Base-by-base conservation (phyloP, 179 eudicot species). In the Carnegiea gigantea region DNA sequence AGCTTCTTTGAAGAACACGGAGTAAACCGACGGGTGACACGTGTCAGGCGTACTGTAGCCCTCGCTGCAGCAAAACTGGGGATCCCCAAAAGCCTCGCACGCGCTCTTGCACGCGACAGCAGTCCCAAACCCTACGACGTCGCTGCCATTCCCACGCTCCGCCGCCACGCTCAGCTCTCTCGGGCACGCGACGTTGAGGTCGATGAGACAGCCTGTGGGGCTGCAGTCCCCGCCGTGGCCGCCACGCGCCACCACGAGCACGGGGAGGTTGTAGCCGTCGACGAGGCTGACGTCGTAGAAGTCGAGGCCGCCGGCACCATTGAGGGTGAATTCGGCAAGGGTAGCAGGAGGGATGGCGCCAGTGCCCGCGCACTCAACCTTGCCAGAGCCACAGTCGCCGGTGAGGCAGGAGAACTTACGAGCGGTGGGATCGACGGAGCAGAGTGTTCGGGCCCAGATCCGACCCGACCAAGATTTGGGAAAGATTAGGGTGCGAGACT, bases 341-440 rank as follows among this genome's bases (percentile, higher is more conserved):
- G 97, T 95, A 6, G 99, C 97, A 0, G 99, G 99, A 0, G 99
- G 99, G 12, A 83, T 88, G 1, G 98, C 99, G 0, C 98, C 99
- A 24, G 88, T 81, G 2, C 99, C 99, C 76, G 80, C 84, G 81
- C 98, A 95, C 1, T 82, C 84, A 1, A 92, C 76, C 65, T 79
- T 86, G 0, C 98, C 99, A 75, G 97, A 94, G 73, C 89, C 98
- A 79, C 99, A 94, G 77, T 95, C 99, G 24, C 84, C 99, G 70
- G 95, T 92, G 81, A 89, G 87, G 78, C 99, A 95, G 17, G 87
- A 28, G 87, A 95, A 87, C 43, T 82, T 91, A 0, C 90, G 87
- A 70, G 90, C 6, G 18, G 89, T 24, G 2, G 81, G 77, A 53
- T 89, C 85, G 12, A 11, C 46, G 40, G 92, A 82, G 83, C 99